Evolutionary conservation across 257 asterid genomes (phyloP), one percentile per base, ranked within the genome.

Genomic region (Solanum peruvianum): DNA sequence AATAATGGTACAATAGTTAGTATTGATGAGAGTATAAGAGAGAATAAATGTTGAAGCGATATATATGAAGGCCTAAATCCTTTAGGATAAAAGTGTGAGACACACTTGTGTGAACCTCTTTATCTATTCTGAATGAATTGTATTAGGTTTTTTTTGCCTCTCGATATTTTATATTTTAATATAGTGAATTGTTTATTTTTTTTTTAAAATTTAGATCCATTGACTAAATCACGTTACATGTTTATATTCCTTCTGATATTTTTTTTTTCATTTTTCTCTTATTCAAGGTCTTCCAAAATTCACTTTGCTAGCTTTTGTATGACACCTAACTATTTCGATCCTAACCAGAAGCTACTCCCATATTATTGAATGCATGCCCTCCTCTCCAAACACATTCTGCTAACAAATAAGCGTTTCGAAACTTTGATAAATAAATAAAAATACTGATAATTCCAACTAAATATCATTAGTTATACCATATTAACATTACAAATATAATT

Each of bases 181-280:
- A 49, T 6, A 16, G 23, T 52, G 62, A 52, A 52, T 6, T 52
- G 2, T 52, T 49, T 9, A 6, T 15, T 3, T 2, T 31, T 31
- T 31, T 18, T 16, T 49, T 3, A 16, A 1, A 21, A 52, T 52
- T 4, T 7, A 52, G 62, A 52, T 52, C 4, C 0, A 16, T 52
- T 52, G 10, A 2, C 4, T 52, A 0, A 16, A 52, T 9, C 62
- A 52, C 23, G 23, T 6, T 52, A 52, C 6, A 52, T 52, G 2
- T 0, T 52, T 52, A 4, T 52, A 21, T 52, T 52, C 0, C 2
- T 52, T 52, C 10, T 52, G 10, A 0, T 52, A 2, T 52, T 52
- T 52, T 52, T 52, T 52, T 41, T 52, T 52, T 52, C 60, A 2
- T 52, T 52, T 52, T 4, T 16, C 4, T 52, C 23, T 52, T 16